phyloP scores from a whole-genome alignment of 805 yeast genomes.

The Candida andamanensis region DNA sequence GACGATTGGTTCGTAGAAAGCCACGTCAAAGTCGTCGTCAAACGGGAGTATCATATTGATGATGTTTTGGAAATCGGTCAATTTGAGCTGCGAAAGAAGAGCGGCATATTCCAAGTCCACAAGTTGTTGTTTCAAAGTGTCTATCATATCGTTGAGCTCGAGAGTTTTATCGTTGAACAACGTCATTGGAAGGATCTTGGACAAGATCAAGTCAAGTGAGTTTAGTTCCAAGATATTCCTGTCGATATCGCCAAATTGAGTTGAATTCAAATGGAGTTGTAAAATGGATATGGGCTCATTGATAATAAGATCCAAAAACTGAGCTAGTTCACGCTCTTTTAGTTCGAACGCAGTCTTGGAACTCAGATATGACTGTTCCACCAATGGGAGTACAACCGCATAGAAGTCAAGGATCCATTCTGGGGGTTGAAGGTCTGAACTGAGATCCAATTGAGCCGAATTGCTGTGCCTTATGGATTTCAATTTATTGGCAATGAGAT shows the following conservation, averaged over 20 bases:
- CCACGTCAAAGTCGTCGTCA: constrained; percentile 54
- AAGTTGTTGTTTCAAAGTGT: constrained; percentile 32
- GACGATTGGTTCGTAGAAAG: constrained; percentile 57
- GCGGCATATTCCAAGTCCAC: constrained; percentile 41
- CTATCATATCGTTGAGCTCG: constrained; percentile 30
- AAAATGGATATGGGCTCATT: constrained; percentile 43
- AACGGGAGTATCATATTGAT: constrained; percentile 70
- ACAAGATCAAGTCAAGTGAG: constrained; percentile 52
- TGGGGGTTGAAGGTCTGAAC: constrained; percentile 68
- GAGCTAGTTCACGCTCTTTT: constrained; percentile 24
- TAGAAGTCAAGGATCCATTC: constrained; percentile 75
- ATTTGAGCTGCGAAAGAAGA: constrained; percentile 47
- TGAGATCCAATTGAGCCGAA: constrained; percentile 36
- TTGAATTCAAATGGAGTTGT: constrained; percentile 24
- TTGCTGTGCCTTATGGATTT: constrained; percentile 30
- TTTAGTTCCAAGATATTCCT: constrained; percentile 48
- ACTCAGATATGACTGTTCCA: constrained; percentile 33
- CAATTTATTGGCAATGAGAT: constrained; percentile 23
- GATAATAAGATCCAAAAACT: constrained; percentile 39
- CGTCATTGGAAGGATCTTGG: constrained; percentile 46
- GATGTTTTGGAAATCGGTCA: constrained; percentile 57
- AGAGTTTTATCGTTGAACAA: constrained; percentile 35
- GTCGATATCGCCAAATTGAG: constrained; percentile 25
- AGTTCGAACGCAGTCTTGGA: constrained; percentile 40
- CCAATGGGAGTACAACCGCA: constrained; percentile 52